phyloP scores from a whole-genome alignment of 495 filamentous ascomycete species.

The Lophium mytilinum region DNA sequence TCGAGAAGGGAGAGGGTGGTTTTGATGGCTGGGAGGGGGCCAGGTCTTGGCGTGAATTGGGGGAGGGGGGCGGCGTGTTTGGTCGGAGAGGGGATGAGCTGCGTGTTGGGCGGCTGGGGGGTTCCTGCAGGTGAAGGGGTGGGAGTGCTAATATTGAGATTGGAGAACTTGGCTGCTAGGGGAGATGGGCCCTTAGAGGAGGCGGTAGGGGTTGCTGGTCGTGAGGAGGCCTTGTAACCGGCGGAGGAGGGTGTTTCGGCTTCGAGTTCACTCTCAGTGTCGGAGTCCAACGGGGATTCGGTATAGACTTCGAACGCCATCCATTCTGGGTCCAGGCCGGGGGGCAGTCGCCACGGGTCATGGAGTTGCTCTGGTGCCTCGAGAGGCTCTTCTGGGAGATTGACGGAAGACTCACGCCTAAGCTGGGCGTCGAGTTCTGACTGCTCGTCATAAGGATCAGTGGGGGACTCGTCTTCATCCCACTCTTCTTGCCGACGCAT shows the following conservation, averaged over 20 bases:
- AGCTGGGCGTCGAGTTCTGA: constrained; percentile 64
- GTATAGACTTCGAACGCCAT: constrained; percentile 84
- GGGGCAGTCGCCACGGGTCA: constrained; percentile 59
- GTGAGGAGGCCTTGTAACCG: constrained; percentile 6
- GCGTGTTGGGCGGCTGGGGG: constrained; percentile 26
- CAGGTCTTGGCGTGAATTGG: constrained; percentile 24
- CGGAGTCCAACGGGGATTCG: constrained; percentile 44
- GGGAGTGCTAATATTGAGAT: constrained; percentile 30
- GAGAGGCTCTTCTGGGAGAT: constrained; percentile 1
- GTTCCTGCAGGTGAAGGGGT: constrained; percentile 19
- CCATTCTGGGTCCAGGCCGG: constrained; percentile 87
- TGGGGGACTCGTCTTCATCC: constrained; percentile 24
- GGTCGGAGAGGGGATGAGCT: constrained; percentile 15
- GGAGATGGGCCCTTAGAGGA: constrained; percentile 30
- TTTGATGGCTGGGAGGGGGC: constrained; percentile 27
- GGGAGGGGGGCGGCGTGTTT: constrained; percentile 45
- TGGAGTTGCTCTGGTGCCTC: constrained; percentile 10
- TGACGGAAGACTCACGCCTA: constrained; percentile 37
- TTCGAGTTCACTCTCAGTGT: constrained; percentile 45
- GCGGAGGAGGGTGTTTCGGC: constrained; percentile 32
- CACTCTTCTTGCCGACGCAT: constrained; percentile 36
- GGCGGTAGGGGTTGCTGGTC: constrained; percentile 10
- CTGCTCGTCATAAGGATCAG: constrained; percentile 38
- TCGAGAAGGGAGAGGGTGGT: constrained; percentile 91
- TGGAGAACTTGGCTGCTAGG: constrained; percentile 14